phyloP scores from a whole-genome alignment of 2,329 filamentous ascomycete genomes.

The Nannizziopsis arthrosporioides region DNA sequence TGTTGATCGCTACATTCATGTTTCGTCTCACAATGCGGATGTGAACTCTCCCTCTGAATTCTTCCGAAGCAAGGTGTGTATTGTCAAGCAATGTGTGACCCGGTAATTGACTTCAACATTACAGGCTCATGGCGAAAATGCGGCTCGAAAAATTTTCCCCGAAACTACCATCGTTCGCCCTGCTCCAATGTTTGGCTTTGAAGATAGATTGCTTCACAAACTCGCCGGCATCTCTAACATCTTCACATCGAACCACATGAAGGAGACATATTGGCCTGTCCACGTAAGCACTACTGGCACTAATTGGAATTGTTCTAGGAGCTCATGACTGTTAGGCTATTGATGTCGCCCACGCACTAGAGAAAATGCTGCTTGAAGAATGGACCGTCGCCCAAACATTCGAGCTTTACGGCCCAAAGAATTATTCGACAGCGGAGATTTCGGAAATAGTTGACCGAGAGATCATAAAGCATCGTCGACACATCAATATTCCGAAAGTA shows the following conservation, averaged over 20 bases:
- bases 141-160: slow-evolving; percentile 80
- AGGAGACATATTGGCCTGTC: slow-evolving; percentile 80
- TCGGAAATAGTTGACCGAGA: slow-evolving; percentile 79
- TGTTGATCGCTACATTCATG: slow-evolving; percentile 88
- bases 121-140: slow-evolving; percentile 65
- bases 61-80: slow-evolving; percentile 69
- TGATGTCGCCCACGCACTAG: slow-evolving; percentile 79
- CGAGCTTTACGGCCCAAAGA: slow-evolving; percentile 85
- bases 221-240: slow-evolving; percentile 70
- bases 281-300: slow-evolving; percentile 49
- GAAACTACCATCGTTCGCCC: slow-evolving; percentile 95
- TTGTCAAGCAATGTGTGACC: not conserved
- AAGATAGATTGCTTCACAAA: slow-evolving; percentile 80
- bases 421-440: slow-evolving; percentile 83
- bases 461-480: slow-evolving; percentile 77
- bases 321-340: slow-evolving; percentile 50
- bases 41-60: slow-evolving; percentile 73
- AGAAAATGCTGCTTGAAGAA: slow-evolving; percentile 84
- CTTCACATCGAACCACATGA: slow-evolving; percentile 85
- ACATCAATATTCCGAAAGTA: slow-evolving; percentile 79
- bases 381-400: slow-evolving; percentile 80
- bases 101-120: slow-evolving; percentile 13
- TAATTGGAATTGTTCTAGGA: not conserved
- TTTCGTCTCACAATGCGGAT: slow-evolving; percentile 87
- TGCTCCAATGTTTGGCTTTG: slow-evolving; percentile 85